Conservation (phyloP, 129 eudicot species). For the Sambucus nigra region DNA sequence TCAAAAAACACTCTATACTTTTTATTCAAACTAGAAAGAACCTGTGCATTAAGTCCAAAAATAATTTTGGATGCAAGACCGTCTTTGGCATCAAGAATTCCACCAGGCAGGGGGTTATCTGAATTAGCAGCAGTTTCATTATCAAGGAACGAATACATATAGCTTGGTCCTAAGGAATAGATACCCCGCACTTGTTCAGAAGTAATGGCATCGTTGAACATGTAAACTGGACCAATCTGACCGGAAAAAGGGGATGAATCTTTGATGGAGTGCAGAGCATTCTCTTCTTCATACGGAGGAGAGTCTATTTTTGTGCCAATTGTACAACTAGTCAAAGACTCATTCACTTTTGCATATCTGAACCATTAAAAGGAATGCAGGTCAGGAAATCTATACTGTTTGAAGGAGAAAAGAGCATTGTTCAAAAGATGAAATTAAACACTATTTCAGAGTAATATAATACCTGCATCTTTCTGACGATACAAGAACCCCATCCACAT, state of each 20-base stretch:
- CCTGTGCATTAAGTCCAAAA: slow-evolving; percentile 98
- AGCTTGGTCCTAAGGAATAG: slow-evolving; percentile 80
- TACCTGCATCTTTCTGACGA: slow-evolving; percentile 97
- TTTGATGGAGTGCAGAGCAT: slow-evolving; percentile 29
- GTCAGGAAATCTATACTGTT: slow-evolving; percentile 4
- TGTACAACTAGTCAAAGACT: slow-evolving; percentile 58
- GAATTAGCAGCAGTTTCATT: slow-evolving; percentile 51
- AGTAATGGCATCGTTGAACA: slow-evolving; percentile 74
- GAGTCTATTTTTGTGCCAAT: slow-evolving; percentile 60
- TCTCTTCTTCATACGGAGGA: slow-evolving; percentile 44
- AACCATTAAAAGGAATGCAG: slow-evolving; percentile 14
- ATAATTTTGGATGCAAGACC: slow-evolving; percentile 91
- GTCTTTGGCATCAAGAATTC: slow-evolving; percentile 83
- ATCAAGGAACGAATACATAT: slow-evolving; percentile 93
- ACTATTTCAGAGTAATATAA: slow-evolving; percentile 3
- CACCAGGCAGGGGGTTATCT: slow-evolving; percentile 64
- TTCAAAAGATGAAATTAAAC: background rate
- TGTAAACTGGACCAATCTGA: slow-evolving; percentile 90
- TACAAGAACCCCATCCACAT: slow-evolving; percentile 73
- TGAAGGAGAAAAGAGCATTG: background rate
- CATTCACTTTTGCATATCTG: slow-evolving; percentile 87
- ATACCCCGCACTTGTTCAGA: slow-evolving; percentile 88
- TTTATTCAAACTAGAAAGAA: slow-evolving; percentile 15
- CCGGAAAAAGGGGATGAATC: slow-evolving; percentile 73
- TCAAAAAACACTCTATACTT: too few relatives aligned